A percentile compares a stretch with the other conserved stretches of the same genome.
Conservation (phyloP, 2,329 filamentous ascomycete genomes). For the Cladobotryum protrusum region DNA sequence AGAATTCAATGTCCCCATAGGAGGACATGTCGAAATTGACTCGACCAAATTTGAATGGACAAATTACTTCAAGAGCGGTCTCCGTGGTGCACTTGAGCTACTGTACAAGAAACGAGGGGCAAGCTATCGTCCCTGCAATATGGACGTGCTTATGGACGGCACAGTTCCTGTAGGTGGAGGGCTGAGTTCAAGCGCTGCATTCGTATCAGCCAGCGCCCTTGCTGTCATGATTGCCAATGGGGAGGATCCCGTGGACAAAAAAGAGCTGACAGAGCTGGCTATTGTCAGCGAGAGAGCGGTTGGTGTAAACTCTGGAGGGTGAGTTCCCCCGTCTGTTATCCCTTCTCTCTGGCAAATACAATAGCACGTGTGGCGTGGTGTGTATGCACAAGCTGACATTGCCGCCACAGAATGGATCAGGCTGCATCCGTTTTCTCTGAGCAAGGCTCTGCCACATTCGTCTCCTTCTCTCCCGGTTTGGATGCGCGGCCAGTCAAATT, state of each 20-base stretch:
- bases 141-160: conserved; percentile 87
- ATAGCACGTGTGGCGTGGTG: background rate
- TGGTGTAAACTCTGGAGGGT: conserved; percentile 94
- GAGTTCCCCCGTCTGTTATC: conserved; percentile 19
- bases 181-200: conserved; percentile 87
- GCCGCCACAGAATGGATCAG: conserved; percentile 76
- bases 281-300: conserved; percentile 92
- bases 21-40: conserved; percentile 70
- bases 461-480: conserved; percentile 78
- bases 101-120: conserved; percentile 60
- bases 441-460: conserved; percentile 79
- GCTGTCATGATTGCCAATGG: conserved; percentile 85
- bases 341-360: conserved; percentile 1
- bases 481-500: conserved; percentile 72
- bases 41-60: conserved; percentile 85
- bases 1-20: conserved; percentile 64
- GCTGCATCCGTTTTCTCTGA: conserved; percentile 90
- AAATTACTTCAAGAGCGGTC: conserved; percentile 95
- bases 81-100: conserved; percentile 73
- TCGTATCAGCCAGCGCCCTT: conserved; percentile 83
- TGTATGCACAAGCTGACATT: conserved; percentile 6
- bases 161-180: conserved; percentile 89
- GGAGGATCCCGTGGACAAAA: conserved; percentile 74
- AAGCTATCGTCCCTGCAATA: conserved; percentile 59
- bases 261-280: conserved; percentile 82